Evolutionary conservation across 2,329 filamentous ascomycete genomes (phyloP), one percentile per base, ranked within the genome.

Genomic region (Elsinoe ampelina): DNA sequence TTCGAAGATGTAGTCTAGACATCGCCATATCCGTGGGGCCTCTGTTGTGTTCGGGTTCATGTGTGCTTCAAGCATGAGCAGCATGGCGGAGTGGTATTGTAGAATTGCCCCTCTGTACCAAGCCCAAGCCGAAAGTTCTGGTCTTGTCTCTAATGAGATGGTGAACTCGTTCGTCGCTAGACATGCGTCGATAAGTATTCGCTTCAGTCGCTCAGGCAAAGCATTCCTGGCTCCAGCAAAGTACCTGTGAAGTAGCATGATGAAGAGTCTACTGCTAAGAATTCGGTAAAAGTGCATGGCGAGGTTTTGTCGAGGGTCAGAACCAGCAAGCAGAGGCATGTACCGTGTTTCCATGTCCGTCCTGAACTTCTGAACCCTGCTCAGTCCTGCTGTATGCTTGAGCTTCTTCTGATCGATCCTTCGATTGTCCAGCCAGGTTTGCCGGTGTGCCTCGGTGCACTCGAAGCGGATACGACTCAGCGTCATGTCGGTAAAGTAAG

Each of bases 61-160:
- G 65, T 82, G 85, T 3, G 88, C 71, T 65, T 90, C 85, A 19
- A 81, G 79, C 5, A 87, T 75, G 19, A 91, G 73, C 1, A 90
- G 74, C 32, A 90, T 75, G 0, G 85, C 84, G 3, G 80, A 77
- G 64, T 89, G 86, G 67, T 84, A 88, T 66, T 89, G 86, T 60
- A 87, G 83, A 61, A 86, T 80, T 5, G 86, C 84, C 3, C 85
- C 84, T 19, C 64, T 64, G 59, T 89, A 89, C 87, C 87, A 90
- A 1, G 74, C 70, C 85, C 85, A 90, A 1, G 71, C 71, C 1
- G 71, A 68, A 36, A 88, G 62, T 1, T 74, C 72, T 1, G 77
- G 77, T 0, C 73, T 67, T 1, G 74, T 78, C 57, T 83, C 80
- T 10, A 84, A 70, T 7, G 71, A 71, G 48, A 83, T 77, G 2